Evolutionary conservation across 768 basidiomycete genomes (phyloP).

Genomic region (Boletus tomentosulus): DNA sequence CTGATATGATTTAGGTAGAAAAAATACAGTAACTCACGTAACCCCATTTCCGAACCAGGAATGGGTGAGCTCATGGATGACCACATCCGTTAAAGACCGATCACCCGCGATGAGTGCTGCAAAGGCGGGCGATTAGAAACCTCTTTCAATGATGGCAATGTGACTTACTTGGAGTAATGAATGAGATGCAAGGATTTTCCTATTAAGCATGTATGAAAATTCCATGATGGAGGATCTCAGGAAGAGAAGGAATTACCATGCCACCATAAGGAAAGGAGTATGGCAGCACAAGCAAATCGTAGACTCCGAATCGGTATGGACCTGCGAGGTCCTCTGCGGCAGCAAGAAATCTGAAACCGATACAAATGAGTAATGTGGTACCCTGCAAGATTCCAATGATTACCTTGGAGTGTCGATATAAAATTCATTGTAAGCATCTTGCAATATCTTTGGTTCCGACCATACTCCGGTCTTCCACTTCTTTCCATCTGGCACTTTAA

Average conservation of each 20-base stretch:
- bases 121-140: neutral
- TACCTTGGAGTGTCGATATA: constrained; percentile 78
- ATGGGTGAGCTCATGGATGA: constrained; percentile 83
- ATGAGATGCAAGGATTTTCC: constrained; percentile 89
- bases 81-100: constrained; percentile 79
- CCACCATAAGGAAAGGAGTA: constrained; percentile 93
- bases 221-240: neutral
- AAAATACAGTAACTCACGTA: constrained; percentile 45
- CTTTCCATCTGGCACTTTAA: constrained; percentile 55
- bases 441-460: constrained; percentile 84
- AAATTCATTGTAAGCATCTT: constrained; percentile 83
- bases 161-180: constrained; percentile 76
- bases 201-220: constrained; percentile 24
- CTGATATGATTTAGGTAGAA: neutral
- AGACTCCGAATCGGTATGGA: constrained; percentile 81
- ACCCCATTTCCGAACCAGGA: constrained; percentile 94
- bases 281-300: constrained; percentile 85
- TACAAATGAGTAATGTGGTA: neutral
- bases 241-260: constrained; percentile 45
- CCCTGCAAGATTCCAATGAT: neutral
- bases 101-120: constrained; percentile 83
- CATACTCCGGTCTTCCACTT: constrained; percentile 84
- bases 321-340: constrained; percentile 68
- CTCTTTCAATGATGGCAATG: neutral
- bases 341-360: constrained; percentile 56